Percentiles rank a stretch among this genome's conserved stretches.
Evolutionary conservation across 768 basidiomycete species (phyloP).

Genomic region (Lentinus brumalis): DNA sequence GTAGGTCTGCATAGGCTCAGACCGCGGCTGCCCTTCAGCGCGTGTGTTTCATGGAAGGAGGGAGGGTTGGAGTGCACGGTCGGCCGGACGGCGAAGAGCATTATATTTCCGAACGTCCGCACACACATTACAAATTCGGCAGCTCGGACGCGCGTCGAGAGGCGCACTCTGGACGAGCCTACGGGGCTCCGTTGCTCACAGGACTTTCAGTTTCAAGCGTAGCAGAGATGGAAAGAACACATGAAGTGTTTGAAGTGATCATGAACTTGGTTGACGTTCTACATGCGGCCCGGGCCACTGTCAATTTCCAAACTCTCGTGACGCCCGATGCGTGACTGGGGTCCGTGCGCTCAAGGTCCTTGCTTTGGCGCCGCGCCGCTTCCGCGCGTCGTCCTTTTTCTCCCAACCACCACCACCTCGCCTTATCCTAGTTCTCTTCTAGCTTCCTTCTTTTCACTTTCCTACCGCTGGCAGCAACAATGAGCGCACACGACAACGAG

Average conservation of each 20-base stretch:
- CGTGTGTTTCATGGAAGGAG: slow-evolving; percentile 19
- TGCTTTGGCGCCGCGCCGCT: slow-evolving; percentile 21
- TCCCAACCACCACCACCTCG: slow-evolving; percentile 27
- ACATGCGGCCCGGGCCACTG: too few species aligned
- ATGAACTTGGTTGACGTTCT: too few species aligned
- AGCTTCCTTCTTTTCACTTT: slow-evolving; percentile 31
- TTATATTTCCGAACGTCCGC: neutral
- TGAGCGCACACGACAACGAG: slow-evolving; percentile 86
- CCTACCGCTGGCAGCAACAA: slow-evolving; percentile 35
- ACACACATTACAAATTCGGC: slow-evolving; percentile 12
- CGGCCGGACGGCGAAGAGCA: neutral
- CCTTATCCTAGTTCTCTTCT: slow-evolving; percentile 31
- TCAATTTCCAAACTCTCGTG: neutral
- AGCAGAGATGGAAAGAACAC: too few species aligned
- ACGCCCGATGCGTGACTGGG: slow-evolving; percentile 15
- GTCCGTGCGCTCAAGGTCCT: slow-evolving; percentile 18
- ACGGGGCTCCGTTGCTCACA: neutral
- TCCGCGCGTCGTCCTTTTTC: slow-evolving; percentile 28
- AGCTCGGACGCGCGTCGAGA: neutral
- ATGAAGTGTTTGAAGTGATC: too few species aligned
- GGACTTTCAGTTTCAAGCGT: neutral
- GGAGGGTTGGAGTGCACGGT: neutral
- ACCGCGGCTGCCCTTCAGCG: slow-evolving; percentile 16
- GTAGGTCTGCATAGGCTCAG: slow-evolving; percentile 2
- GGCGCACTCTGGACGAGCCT: slow-evolving; percentile 5